Evolutionary conservation across 148 eudicot species (phyloP).

Genomic region (Rhododendron henanense): DNA sequence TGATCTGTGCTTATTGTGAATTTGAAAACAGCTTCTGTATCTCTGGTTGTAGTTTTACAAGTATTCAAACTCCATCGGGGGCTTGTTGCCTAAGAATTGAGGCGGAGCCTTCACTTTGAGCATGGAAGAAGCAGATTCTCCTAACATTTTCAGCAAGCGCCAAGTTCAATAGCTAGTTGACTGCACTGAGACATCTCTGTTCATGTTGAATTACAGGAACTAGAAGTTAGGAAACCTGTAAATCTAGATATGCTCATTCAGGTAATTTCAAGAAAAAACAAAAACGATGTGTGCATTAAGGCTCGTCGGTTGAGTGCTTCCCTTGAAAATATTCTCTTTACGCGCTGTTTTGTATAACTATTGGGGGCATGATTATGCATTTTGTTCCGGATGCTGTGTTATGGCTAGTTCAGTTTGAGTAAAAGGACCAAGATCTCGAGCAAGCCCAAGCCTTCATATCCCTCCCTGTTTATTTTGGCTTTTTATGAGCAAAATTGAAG

Average conservation of each 20-base stretch:
- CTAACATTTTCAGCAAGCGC: background rate
- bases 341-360: background rate
- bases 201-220: background rate
- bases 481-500: no score
- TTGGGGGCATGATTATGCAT: background rate
- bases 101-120: conserved; percentile 7
- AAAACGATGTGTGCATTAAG: background rate
- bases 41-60: conserved; percentile 32
- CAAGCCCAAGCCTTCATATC: no score
- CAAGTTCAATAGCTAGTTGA: background rate
- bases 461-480: no score
- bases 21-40: background rate
- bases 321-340: background rate
- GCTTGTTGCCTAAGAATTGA: conserved; percentile 11
- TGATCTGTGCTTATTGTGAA: background rate
- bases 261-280: background rate
- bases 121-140: conserved; percentile 7
- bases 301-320: background rate
- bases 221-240: background rate
- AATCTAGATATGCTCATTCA: background rate
- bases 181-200: background rate
- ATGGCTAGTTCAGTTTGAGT: background rate
- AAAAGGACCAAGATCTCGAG: no score
- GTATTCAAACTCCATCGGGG: conserved; percentile 32
- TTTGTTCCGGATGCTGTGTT: background rate